Conservation (phyloP, 345 rosid species). For the Nasturtium officinale region DNA sequence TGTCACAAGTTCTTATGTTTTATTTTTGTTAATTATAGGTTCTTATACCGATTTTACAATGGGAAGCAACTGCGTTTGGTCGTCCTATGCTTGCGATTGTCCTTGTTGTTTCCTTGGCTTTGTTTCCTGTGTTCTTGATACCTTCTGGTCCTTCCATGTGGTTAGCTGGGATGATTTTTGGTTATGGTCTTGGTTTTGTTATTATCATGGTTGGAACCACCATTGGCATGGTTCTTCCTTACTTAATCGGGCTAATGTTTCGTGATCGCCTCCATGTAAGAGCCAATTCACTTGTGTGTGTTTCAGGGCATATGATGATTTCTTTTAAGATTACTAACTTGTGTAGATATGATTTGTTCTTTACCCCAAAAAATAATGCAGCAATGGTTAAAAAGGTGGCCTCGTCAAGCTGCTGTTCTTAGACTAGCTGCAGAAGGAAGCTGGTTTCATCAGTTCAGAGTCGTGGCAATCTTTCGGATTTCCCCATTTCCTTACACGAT, state of each 20-base stretch:
- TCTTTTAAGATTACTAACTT: background rate
- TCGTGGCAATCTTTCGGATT: slow-evolving; percentile 86
- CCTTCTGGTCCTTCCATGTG: slow-evolving; percentile 99
- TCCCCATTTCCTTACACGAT: slow-evolving; percentile 98
- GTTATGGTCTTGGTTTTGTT: slow-evolving; percentile 86
- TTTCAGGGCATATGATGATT: background rate
- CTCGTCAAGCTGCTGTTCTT: slow-evolving; percentile 77
- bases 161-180: slow-evolving; percentile 98
- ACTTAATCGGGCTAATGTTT: slow-evolving; percentile 72
- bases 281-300: background rate
- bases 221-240: slow-evolving; percentile 88
- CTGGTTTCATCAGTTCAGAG: slow-evolving; percentile 92
- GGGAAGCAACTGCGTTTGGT: slow-evolving; percentile 99
- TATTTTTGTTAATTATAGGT: slow-evolving; percentile 49
- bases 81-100: slow-evolving; percentile 91
- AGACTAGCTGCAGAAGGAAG: slow-evolving; percentile 92
- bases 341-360: slow-evolving; percentile 1
- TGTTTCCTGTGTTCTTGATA: slow-evolving; percentile 89
- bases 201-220: slow-evolving; percentile 98
- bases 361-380: slow-evolving; percentile 48
- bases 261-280: slow-evolving; percentile 93
- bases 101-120: slow-evolving; percentile 80
- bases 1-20: background rate
- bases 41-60: slow-evolving; percentile 78
- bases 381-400: slow-evolving; percentile 98